These are phyloP conservation scores for Penicillium nordicum DNA, from an alignment of 2,329 filamentous ascomycete genomes.

Conservation along the genomic window DNA sequence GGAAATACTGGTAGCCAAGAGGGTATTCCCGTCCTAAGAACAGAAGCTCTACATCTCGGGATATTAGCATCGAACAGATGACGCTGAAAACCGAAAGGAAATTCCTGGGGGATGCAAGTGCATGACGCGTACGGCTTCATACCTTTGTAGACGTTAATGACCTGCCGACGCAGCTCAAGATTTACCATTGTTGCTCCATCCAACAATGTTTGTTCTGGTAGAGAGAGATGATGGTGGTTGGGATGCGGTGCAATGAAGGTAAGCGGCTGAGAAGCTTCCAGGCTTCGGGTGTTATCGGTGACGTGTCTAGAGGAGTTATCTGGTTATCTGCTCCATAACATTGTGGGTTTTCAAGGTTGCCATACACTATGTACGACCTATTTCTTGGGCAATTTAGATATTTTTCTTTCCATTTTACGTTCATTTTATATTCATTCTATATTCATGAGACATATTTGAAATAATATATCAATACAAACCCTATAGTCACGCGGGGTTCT, in stretches of 20 bases:
- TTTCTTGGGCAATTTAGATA: background rate
- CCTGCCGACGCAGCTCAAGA: constrained; percentile 66
- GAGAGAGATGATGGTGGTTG: background rate
- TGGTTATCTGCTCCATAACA: background rate
- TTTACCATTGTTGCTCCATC: constrained; percentile 43
- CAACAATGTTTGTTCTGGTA: background rate
- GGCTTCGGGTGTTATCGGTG: constrained; percentile 21
- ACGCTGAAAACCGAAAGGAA: background rate
- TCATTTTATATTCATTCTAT: too few relatives aligned
- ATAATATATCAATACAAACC: too few relatives aligned
- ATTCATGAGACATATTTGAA: background rate
- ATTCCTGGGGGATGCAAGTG: background rate
- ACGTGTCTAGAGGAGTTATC: constrained; percentile 12
- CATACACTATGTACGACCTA: background rate
- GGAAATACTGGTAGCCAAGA: constrained; percentile 77
- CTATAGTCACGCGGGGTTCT: constrained; percentile 15
- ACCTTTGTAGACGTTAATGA: constrained; percentile 90
- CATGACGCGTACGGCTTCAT: constrained; percentile 1
- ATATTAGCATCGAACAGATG: background rate
- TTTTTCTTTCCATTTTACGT: too few relatives aligned
- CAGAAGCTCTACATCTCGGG: constrained; percentile 64
- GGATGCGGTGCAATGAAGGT: background rate
- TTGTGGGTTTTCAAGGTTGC: background rate
- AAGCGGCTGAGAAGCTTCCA: constrained; percentile 11
- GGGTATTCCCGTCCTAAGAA: constrained; percentile 84